Evolutionary conservation across 768 basidiomycete genomes (phyloP).

Genomic region (Podaxis sp.): DNA sequence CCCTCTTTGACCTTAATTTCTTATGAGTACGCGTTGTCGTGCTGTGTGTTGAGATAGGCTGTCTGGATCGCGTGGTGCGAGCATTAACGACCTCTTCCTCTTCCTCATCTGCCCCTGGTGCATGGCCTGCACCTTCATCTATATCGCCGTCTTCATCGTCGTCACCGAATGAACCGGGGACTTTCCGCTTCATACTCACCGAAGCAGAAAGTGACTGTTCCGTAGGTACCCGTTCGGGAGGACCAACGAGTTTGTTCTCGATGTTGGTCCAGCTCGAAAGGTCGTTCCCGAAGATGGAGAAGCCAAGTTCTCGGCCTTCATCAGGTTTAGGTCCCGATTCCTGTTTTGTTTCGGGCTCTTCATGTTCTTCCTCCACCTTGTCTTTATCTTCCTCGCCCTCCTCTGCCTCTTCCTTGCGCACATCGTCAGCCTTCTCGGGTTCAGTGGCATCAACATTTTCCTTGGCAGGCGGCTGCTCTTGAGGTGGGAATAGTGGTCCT

Average conservation of each 20-base stretch:
- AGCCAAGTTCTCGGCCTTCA: constrained; percentile 19
- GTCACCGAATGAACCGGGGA: constrained; percentile 41
- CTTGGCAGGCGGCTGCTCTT: not conserved
- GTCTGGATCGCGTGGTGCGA: not conserved
- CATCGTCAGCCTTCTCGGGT: too few species aligned
- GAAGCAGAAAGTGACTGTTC: constrained; percentile 20
- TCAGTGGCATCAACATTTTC: not conserved
- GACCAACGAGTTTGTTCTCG: constrained; percentile 3
- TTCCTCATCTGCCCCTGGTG: not conserved
- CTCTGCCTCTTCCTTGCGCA: constrained; percentile 17
- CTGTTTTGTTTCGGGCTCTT: constrained; percentile 14
- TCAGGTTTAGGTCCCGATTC: constrained; percentile 10
- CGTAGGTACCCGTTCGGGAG: constrained; percentile 15
- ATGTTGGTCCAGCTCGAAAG: not conserved
- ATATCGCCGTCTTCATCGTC: constrained; percentile 32
- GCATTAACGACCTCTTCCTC: not conserved
- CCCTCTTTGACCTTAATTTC: constrained; percentile 5
- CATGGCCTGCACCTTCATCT: constrained; percentile 19
- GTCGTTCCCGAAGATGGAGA: constrained; percentile 23
- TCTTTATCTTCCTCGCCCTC: not conserved
- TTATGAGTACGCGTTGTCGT: constrained; percentile 8
- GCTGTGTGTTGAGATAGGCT: constrained; percentile 6
- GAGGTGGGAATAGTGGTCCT: constrained; percentile 26
- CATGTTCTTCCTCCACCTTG: constrained; percentile 15
- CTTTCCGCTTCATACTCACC: constrained; percentile 22